phyloP scores from a whole-genome alignment of 116 monocot genomes.

The Posidonia oceanica region DNA sequence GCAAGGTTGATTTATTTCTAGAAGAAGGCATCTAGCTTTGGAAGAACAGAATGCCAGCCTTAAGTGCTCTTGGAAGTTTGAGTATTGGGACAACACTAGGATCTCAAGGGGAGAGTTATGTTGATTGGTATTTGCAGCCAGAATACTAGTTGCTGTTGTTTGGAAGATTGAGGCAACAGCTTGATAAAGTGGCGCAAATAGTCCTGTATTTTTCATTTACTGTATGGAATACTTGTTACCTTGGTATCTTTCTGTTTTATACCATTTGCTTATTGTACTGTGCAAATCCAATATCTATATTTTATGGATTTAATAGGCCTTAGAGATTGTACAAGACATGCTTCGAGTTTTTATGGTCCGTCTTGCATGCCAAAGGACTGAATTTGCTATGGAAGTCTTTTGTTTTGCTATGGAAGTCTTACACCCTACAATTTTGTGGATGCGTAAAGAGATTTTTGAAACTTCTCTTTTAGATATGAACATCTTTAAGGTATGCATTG shows the following conservation, averaged over 20 bases:
- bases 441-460: slow-evolving; percentile 32
- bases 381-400: slow-evolving; percentile 65
- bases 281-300: background rate
- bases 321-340: slow-evolving; percentile 84
- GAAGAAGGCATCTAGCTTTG: slow-evolving; percentile 91
- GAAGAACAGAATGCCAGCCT: slow-evolving; percentile 67
- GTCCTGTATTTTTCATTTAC: slow-evolving; percentile 66
- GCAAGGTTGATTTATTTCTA: slow-evolving; percentile 75
- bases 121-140: slow-evolving; percentile 71
- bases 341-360: slow-evolving; percentile 83
- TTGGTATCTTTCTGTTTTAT: background rate
- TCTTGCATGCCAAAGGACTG: slow-evolving; percentile 54
- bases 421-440: slow-evolving; percentile 58
- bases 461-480: slow-evolving; percentile 41
- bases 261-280: background rate
- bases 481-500: slow-evolving; percentile 50
- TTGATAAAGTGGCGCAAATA: slow-evolving; percentile 61
- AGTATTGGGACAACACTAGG: slow-evolving; percentile 71
- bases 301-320: slow-evolving; percentile 25
- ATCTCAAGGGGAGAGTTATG: slow-evolving; percentile 42
- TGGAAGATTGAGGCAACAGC: slow-evolving; percentile 54
- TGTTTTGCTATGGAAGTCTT: slow-evolving; percentile 62
- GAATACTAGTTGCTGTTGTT: slow-evolving; percentile 43
- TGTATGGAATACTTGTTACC: slow-evolving; percentile 30
- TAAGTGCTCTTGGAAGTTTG: slow-evolving; percentile 68